Conservation (phyloP, 805 yeast genomes). For the Lipomyces orientalis region DNA sequence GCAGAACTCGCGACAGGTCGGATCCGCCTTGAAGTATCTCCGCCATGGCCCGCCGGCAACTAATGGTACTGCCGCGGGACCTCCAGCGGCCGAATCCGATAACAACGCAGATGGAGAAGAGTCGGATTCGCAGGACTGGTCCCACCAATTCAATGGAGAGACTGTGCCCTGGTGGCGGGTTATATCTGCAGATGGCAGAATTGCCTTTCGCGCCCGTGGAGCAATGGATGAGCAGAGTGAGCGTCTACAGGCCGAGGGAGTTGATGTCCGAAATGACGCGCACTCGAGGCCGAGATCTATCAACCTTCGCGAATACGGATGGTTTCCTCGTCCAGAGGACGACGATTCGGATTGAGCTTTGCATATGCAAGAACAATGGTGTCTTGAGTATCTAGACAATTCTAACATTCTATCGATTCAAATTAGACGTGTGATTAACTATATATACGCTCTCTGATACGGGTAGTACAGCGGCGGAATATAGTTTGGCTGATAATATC, state of each 20-base stretch:
- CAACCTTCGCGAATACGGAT: slow-evolving; percentile 58
- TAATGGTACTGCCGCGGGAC: slow-evolving; percentile 10
- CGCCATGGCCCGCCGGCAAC: slow-evolving; percentile 26
- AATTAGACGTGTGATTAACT: background rate
- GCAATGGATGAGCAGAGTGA: slow-evolving; percentile 55
- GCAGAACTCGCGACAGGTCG: slow-evolving; percentile 74
- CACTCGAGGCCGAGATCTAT: slow-evolving; percentile 46
- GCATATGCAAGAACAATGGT: background rate
- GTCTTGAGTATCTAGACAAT: background rate
- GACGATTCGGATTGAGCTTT: slow-evolving; percentile 16
- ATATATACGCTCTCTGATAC: slow-evolving; percentile 1
- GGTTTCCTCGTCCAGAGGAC: slow-evolving; percentile 60
- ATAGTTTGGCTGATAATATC: background rate
- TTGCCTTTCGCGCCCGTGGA: slow-evolving; percentile 56
- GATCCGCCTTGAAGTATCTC: slow-evolving; percentile 66
- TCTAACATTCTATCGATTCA: background rate
- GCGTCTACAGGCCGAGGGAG: slow-evolving; percentile 55
- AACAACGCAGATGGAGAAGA: background rate
- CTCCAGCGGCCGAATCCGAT: slow-evolving; percentile 24
- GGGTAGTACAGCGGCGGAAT: background rate
- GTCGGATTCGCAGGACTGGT: background rate
- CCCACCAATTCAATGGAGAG: slow-evolving; percentile 42
- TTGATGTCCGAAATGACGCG: slow-evolving; percentile 43
- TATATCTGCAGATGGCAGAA: slow-evolving; percentile 64
- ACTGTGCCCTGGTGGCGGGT: slow-evolving; percentile 85